Conservation (phyloP, 306 rosid species). For the Crotalaria pallida region DNA sequence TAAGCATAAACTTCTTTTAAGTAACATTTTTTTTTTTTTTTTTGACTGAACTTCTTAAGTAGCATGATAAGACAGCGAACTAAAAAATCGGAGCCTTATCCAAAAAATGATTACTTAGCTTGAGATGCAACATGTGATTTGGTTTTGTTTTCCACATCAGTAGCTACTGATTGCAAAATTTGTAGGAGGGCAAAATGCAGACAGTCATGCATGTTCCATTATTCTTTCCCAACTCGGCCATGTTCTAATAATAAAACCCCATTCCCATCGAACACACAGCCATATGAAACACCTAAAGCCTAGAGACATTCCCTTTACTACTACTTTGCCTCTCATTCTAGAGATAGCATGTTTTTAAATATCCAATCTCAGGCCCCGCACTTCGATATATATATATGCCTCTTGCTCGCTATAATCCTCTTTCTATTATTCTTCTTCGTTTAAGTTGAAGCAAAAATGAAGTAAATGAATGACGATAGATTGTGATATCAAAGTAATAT, state of each 20-base stretch:
- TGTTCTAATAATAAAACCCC: constrained; percentile 52
- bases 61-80: too few species aligned
- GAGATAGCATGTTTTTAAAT: constrained; percentile 20
- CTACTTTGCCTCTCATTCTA: constrained; percentile 19
- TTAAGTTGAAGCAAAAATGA: too few species aligned
- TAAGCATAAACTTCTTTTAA: too few species aligned
- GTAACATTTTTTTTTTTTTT: too few species aligned
- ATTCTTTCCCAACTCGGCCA: constrained; percentile 40
- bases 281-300: constrained; percentile 5
- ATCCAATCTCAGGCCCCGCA: constrained; percentile 5
- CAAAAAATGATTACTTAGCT: too few species aligned
- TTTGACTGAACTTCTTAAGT: too few species aligned
- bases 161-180: constrained; percentile 19
- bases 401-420: not conserved
- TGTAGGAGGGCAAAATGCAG: constrained; percentile 30
- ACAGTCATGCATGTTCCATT: constrained; percentile 45
- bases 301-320: constrained; percentile 27
- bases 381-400: not conserved
- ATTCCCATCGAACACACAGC: constrained; percentile 24
- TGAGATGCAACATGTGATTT: constrained; percentile 21
- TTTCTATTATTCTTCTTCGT: not conserved
- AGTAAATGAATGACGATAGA: too few species aligned
- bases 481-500: too few species aligned
- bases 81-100: too few species aligned
- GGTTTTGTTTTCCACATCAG: not conserved